Base-by-base conservation (phyloP, 441 rosid species). In the Arabidopsis lyrata region DNA sequence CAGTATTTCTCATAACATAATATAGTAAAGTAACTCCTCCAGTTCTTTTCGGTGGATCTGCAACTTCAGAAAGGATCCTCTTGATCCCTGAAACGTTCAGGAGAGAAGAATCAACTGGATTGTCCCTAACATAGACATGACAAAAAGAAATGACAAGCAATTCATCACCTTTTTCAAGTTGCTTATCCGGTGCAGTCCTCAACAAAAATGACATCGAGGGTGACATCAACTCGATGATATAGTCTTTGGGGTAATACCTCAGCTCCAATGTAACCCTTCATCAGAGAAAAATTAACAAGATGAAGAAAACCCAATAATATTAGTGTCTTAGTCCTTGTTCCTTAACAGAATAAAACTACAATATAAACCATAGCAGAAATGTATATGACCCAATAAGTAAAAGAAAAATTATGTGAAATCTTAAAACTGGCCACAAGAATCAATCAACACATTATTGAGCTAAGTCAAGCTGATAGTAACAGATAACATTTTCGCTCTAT, bases 121-220 rank as follows among this genome's bases (percentile, higher is more conserved):
- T 49, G 36, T 42, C 60, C 32, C 14, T 4, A 65, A 67, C 38
- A 58, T 27, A 58, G 34, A 63, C 15, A 63, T 36, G 15, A 29
- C 29, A 49, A 56, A 61, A 47, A 49, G 5, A 32, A 64, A 63
- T 54, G 66, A 50, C 13, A 58, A 74, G 77, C 61, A 68, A 50
- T 66, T 41, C 32, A 62, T 70, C 80, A 92, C 97, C 97, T 89
- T 63, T 78, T 74, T 53, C 82, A 58, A 86, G 88, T 68, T 89
- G 86, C 67, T 81, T 84, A 47, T 75, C 60, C 44, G 81, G 81
- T 56, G 97, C 86, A 76, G 79, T 91, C 85, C 99, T 90, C 81
- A 95, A 87, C 88, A 92, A 83, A 84, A 89, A 89, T 77, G 99
- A 86, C 56, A 86, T 82, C 44, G 95, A 82, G 55, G 79, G 87